Percentiles rank a stretch among this genome's conserved stretches.
Evolutionary conservation across 192 early-diverging fungal genomes (phyloP).

Genomic region (Chytriomyces hyalinus): DNA sequence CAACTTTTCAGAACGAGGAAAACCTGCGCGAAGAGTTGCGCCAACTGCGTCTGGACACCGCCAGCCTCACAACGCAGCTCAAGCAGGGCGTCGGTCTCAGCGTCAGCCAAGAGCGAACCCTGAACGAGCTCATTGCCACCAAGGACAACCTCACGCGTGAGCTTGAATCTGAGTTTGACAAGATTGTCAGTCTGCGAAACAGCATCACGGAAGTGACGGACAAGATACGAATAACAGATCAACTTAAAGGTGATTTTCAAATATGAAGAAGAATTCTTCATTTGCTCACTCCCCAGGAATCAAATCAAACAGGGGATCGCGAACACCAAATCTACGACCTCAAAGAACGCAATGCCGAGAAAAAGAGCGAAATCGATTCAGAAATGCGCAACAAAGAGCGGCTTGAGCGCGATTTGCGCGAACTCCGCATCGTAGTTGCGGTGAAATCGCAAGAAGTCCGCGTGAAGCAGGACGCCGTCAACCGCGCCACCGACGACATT

Average conservation of each 20-base stretch:
- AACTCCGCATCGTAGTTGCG: conserved; percentile 60
- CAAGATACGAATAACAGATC: conserved; percentile 55
- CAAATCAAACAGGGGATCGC: conserved; percentile 35
- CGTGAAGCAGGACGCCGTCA: conserved; percentile 63
- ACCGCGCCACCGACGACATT: conserved; percentile 65
- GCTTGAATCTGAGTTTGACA: conserved; percentile 63
- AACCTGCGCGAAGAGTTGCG: conserved; percentile 57
- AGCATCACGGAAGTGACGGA: conserved; percentile 57
- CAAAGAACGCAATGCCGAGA: conserved; percentile 60
- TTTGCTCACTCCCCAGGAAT: not conserved
- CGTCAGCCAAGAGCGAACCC: conserved; percentile 56
- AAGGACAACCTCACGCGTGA: conserved; percentile 62
- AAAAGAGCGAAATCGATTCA: conserved; percentile 64
- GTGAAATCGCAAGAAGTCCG: conserved; percentile 67
- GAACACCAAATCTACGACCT: conserved; percentile 62
- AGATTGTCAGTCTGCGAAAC: conserved; percentile 58
- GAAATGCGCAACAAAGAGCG: conserved; percentile 65
- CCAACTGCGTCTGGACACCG: conserved; percentile 56
- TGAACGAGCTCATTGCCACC: conserved; percentile 59
- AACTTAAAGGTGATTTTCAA: conserved; percentile 35
- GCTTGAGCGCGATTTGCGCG: conserved; percentile 62
- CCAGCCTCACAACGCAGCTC: conserved; percentile 52
- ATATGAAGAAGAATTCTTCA: not conserved
- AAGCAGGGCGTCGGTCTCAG: conserved; percentile 67
- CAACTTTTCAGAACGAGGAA: conserved; percentile 48